Base-by-base conservation (phyloP, 495 filamentous ascomycete species). In the Podospora comata region DNA sequence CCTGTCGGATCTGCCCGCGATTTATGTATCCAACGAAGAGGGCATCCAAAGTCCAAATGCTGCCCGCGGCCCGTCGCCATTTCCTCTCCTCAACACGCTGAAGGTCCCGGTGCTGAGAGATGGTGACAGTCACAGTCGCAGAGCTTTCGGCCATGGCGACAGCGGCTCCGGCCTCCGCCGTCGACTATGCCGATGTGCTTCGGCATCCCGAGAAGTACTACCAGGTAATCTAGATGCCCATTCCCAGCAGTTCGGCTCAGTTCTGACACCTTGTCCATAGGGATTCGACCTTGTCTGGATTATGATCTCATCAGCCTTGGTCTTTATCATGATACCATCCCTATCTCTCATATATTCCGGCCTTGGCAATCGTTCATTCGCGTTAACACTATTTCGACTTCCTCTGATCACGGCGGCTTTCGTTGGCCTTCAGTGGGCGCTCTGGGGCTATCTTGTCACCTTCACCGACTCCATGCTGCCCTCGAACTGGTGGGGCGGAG, bases 291-390 rank as follows among this genome's bases (percentile, higher is more conserved):
- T 71, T 26, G 62, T 71, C 32, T 71, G 69, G 69, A 58, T 71
- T 58, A 68, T 68, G 65, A 58, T 68, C 1, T 20, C 69, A 9
- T 71, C 69, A 1, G 69, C 69, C 2, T 18, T 68, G 7, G 69
- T 71, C 13, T 71, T 71, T 26, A 27, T 71, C 62, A 71, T 71
- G 69, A 64, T 71, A 30, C 69, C 69, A 0, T 20, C 69, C 27
- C 57, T 71, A 7, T 71, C 69, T 1, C 66, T 71, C 62, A 71
- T 71, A 16, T 71, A 71, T 28, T 57, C 69, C 3, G 69, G 62
- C n/a, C 65, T 71, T 6, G 65, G 69, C 56, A 71, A 71, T 19
- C 61, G 69, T 16, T 71, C 69, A 0, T 71, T 71, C 32, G 65
- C 69, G 26, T 34, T 71, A 27, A 71, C 65, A 11, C 62, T 71